These are phyloP conservation scores for Pleodorina starrii DNA, from an alignment of 139 green algal genomes.

Conservation along the genomic window DNA sequence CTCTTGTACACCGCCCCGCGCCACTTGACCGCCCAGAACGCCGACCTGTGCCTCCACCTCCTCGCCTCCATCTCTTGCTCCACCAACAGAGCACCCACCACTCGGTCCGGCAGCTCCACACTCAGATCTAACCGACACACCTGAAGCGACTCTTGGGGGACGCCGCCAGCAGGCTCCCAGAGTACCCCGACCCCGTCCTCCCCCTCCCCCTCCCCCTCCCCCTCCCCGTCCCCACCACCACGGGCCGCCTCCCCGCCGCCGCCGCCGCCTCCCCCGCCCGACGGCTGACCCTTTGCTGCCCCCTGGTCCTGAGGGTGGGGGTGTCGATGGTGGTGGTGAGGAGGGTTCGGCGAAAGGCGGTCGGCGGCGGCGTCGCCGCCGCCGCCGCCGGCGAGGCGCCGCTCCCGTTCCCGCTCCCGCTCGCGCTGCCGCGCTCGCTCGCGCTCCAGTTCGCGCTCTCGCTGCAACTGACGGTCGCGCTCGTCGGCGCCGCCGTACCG, in stretches of 20 bases:
- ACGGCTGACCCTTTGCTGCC: no score
- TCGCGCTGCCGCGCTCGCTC: neutral
- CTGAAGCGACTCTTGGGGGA: neutral
- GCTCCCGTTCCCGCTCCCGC: slow-evolving; percentile 7
- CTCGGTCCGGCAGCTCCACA: slow-evolving; percentile 3
- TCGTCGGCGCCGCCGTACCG: neutral
- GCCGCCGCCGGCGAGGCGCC: neutral
- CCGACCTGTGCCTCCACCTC: slow-evolving; percentile 4
- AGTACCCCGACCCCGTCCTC: neutral
- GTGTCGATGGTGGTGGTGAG: neutral
- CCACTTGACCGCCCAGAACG: slow-evolving; percentile 34
- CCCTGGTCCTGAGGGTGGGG: no score
- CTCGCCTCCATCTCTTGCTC: slow-evolving; percentile 47
- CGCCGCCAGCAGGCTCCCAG: no score
- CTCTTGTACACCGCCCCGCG: slow-evolving; percentile 29
- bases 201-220: neutral
- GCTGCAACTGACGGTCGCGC: neutral
- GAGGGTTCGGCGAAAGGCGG: neutral
- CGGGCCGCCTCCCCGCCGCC: neutral
- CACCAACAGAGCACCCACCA: slow-evolving; percentile 4
- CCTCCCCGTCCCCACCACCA: neutral
- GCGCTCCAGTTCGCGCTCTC: neutral
- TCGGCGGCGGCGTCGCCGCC: no score
- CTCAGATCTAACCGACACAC: neutral
- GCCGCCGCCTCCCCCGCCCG: neutral